Evolutionary conservation across 2,329 filamentous ascomycete species (phyloP).

Genomic region (Ceratocystis eucalypticola): DNA sequence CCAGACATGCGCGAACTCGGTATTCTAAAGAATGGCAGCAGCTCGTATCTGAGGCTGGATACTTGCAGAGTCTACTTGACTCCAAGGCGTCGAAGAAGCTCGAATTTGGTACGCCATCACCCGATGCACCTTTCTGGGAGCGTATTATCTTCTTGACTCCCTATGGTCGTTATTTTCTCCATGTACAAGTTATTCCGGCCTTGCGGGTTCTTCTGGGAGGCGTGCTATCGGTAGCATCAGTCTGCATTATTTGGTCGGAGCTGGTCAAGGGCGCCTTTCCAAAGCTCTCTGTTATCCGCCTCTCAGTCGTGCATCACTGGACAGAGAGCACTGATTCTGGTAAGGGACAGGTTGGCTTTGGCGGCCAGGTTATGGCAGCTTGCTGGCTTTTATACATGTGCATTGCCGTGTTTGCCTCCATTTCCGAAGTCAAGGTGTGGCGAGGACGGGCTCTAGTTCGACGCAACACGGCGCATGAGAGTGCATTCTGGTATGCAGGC

Average conservation of each 20-base stretch:
- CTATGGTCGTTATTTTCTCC: slow-evolving; percentile 64
- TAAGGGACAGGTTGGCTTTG: slow-evolving; percentile 66
- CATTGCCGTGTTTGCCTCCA: slow-evolving; percentile 68
- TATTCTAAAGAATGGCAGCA: slow-evolving; percentile 79
- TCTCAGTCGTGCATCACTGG: slow-evolving; percentile 62
- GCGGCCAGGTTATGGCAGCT: slow-evolving; percentile 70
- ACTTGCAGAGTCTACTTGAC: slow-evolving; percentile 71
- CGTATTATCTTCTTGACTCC: slow-evolving; percentile 56
- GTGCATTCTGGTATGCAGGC: slow-evolving; percentile 88
- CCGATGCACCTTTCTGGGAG: slow-evolving; percentile 41
- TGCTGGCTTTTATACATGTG: slow-evolving; percentile 96
- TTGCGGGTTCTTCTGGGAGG: slow-evolving; percentile 50
- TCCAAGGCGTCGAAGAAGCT: slow-evolving; percentile 68
- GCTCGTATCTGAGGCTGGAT: slow-evolving; percentile 58
- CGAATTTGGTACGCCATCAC: slow-evolving; percentile 51
- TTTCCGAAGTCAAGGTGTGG: slow-evolving; percentile 95
- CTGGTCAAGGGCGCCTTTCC: slow-evolving; percentile 71
- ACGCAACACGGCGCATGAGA: slow-evolving; percentile 83
- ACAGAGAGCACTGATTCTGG: slow-evolving; percentile 35
- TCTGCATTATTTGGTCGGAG: slow-evolving; percentile 85
- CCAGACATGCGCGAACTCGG: slow-evolving; percentile 67
- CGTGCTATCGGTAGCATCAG: slow-evolving; percentile 60
- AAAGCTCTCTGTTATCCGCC: slow-evolving; percentile 54
- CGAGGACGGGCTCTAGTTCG: slow-evolving; percentile 80
- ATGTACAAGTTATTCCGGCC: slow-evolving; percentile 61